Evolutionary conservation across 179 eudicot species (phyloP).

Genomic region (Silene coronaria): DNA sequence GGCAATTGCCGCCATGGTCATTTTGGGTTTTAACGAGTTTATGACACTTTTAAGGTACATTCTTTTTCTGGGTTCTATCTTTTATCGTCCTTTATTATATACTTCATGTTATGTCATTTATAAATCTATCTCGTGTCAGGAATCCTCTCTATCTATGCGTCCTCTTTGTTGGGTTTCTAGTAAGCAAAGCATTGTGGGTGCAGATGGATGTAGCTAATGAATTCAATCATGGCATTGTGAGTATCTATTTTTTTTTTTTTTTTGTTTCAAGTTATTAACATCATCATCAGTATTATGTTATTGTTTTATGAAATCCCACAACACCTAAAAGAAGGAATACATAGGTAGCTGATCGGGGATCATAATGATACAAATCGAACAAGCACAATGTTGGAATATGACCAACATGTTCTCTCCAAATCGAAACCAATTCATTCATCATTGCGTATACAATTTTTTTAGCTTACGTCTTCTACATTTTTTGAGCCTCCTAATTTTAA

Average conservation of each 20-base stretch:
- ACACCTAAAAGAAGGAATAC: too few species aligned
- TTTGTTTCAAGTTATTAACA: background rate
- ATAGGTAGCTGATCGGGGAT: too few species aligned
- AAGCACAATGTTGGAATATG: too few species aligned
- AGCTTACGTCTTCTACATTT: background rate
- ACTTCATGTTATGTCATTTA: slow-evolving; percentile 12
- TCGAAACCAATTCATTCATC: too few species aligned
- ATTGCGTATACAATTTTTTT: background rate
- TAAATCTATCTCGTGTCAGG: slow-evolving; percentile 36
- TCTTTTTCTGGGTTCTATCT: background rate
- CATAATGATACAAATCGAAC: too few species aligned
- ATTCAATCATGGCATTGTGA: slow-evolving; percentile 79
- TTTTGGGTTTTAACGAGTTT: slow-evolving; percentile 89
- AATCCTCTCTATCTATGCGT: slow-evolving; percentile 75
- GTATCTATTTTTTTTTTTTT: slow-evolving; percentile 20
- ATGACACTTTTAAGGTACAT: slow-evolving; percentile 84
- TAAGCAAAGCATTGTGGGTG: slow-evolving; percentile 86
- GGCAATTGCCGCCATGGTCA: slow-evolving; percentile 77
- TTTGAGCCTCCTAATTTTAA: slow-evolving; percentile 15
- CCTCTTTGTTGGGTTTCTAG: slow-evolving; percentile 66
- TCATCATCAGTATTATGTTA: too few species aligned
- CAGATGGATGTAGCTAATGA: slow-evolving; percentile 77
- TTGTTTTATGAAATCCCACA: too few species aligned
- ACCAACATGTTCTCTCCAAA: too few species aligned
- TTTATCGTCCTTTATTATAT: background rate